These are phyloP conservation scores for Gypsophila paniculata DNA, from an alignment of 179 eudicot genomes.

Conservation along the genomic window DNA sequence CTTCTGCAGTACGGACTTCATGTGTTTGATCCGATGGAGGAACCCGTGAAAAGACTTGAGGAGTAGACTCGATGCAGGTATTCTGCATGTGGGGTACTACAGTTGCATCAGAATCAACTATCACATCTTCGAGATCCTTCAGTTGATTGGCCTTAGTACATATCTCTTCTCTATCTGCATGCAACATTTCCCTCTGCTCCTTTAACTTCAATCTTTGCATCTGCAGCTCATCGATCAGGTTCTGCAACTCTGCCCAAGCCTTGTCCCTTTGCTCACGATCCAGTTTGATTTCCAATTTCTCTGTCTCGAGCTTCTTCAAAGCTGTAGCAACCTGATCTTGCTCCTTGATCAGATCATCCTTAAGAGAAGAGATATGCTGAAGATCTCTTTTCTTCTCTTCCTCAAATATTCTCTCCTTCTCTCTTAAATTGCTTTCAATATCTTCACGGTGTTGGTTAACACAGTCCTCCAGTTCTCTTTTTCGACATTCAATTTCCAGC, in stretches of 20 bases:
- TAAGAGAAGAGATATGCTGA: conserved; percentile 46
- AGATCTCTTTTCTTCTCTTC: conserved; percentile 79
- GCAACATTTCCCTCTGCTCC: conserved; percentile 84
- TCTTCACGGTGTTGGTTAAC: conserved; percentile 77
- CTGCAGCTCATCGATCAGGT: conserved; percentile 72
- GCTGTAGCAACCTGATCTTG: conserved; percentile 56
- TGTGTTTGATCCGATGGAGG: conserved; percentile 28
- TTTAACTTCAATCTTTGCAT: conserved; percentile 74
- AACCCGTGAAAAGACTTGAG: conserved; percentile 27
- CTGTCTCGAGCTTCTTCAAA: conserved; percentile 64
- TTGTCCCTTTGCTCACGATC: conserved; percentile 74
- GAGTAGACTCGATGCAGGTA: conserved; percentile 27
- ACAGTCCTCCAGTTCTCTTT: conserved; percentile 67
- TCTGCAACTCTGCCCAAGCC: conserved; percentile 83
- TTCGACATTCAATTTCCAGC: conserved; percentile 70
- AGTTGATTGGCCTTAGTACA: conserved; percentile 59
- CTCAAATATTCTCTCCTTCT: conserved; percentile 66
- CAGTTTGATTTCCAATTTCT: conserved; percentile 67
- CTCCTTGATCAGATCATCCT: conserved; percentile 58
- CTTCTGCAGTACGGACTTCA: conserved; percentile 21
- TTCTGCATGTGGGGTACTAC: conserved; percentile 32
- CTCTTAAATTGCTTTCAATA: conserved; percentile 59
- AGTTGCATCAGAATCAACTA: conserved; percentile 41
- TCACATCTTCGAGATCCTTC: conserved; percentile 61
- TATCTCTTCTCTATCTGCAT: conserved; percentile 69